Percentiles rank a stretch among this genome's conserved stretches.
phyloP scores from a whole-genome alignment of 106 monocot species.

The Hemerocallis citrina region DNA sequence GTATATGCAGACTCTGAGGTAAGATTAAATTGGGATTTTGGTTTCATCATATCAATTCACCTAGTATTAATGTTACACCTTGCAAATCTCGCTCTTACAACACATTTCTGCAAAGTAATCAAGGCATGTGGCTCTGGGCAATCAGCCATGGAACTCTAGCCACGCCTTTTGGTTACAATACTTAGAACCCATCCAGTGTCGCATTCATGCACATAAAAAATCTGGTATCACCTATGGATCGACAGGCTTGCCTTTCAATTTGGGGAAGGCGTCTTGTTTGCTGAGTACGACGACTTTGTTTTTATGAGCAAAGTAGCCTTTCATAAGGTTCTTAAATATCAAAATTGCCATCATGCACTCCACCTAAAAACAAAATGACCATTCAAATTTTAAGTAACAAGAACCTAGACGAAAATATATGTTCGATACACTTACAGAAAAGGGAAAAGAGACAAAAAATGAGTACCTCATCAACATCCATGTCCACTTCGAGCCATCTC shows the following conservation, averaged over 20 bases:
- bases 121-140: too few species aligned
- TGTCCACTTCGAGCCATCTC: constrained; percentile 89
- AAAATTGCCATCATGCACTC: constrained; percentile 82
- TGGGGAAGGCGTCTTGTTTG: constrained; percentile 91
- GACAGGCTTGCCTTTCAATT: constrained; percentile 69
- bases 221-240: constrained; percentile 12
- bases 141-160: too few species aligned
- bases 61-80: too few species aligned
- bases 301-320: constrained; percentile 97
- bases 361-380: constrained; percentile 24
- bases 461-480: constrained; percentile 81
- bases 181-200: too few species aligned
- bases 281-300: constrained; percentile 92
- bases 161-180: too few species aligned
- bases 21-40: too few species aligned
- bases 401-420: too few species aligned
- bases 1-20: too few species aligned
- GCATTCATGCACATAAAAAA: not conserved
- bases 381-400: not conserved
- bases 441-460: not conserved
- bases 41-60: too few species aligned
- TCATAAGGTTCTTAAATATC: constrained; percentile 91
- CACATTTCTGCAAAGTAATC: too few species aligned
- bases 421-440: too few species aligned
- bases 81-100: too few species aligned